Evolutionary conservation across 176 grass and related monocot genomes (phyloP).

Genomic region (Zizania latifolia): DNA sequence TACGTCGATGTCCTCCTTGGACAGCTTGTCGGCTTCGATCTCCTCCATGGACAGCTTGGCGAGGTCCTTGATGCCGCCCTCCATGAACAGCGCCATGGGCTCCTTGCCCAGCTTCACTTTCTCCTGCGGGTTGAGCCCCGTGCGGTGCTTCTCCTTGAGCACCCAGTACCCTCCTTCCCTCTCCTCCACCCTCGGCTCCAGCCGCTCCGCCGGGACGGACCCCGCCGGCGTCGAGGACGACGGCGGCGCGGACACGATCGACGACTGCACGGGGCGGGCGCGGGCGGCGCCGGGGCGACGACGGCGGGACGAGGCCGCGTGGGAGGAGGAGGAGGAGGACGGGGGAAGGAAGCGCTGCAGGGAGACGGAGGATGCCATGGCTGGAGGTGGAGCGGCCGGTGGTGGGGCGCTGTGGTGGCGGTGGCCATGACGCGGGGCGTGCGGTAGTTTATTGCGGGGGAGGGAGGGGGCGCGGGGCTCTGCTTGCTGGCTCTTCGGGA

Average conservation of each 20-base stretch:
- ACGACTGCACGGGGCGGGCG: neutral
- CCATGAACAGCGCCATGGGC: conserved; percentile 71
- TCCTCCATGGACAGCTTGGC: conserved; percentile 60
- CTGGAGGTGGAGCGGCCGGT: neutral
- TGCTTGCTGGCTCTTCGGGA: conserved; percentile 37
- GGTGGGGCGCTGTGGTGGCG: conserved; percentile 3
- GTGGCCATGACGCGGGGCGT: conserved; percentile 44
- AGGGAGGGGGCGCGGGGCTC: conserved; percentile 21
- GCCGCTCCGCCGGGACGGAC: conserved; percentile 24
- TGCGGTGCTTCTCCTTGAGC: conserved; percentile 75
- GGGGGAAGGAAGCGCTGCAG: conserved; percentile 56
- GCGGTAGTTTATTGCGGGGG: conserved; percentile 42
- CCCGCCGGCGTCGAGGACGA: neutral
- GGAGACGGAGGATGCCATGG: conserved; percentile 70
- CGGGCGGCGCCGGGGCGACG: neutral
- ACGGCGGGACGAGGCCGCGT: neutral
- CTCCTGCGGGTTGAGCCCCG: conserved; percentile 82
- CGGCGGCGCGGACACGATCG: conserved; percentile 14
- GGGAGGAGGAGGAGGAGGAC: conserved; percentile 20
- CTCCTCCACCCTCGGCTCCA: conserved; percentile 74
- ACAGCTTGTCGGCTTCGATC: conserved; percentile 59
- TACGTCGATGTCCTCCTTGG: conserved; percentile 84
- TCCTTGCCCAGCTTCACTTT: conserved; percentile 96
- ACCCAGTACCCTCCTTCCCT: conserved; percentile 59
- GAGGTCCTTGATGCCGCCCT: conserved; percentile 66